Base-by-base conservation (phyloP, 2,329 filamentous ascomycete species). In the Colletotrichum sojae region DNA sequence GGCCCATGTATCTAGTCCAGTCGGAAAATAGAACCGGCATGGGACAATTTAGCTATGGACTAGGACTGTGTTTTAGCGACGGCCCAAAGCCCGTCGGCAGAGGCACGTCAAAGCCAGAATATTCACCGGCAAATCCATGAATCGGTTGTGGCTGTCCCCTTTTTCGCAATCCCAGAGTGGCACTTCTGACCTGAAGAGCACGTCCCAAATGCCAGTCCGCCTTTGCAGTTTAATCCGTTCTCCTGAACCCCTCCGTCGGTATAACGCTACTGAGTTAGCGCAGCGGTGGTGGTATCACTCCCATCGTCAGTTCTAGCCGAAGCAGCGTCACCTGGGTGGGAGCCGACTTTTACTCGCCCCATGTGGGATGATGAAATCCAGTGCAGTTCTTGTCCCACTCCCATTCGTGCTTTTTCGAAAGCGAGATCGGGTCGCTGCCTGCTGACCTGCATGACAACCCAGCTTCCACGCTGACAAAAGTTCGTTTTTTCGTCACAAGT, bases 61-160 rank as follows among this genome's bases (percentile, higher is more conserved):
- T 22, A 45, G n/a, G 36, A 15, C 13, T 45, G 39, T 12, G 55
- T 22, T 25, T 25, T 52, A 20, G 52, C 27, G 39, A 60, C 55
- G 45, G 36, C 51, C 27, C 31, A 61, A 36, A 22, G 62, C 46
- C 18, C n/a, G 52, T 61, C 16, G 31, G 43, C 56, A 66, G 62
- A 67, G 56, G 36, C 43, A 60, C 20, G 39, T 43, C 56, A 39
- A 55, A 56, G 56, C 51, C 55, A 61, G 36, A 10, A 20, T 61
- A 31, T 51, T 39, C 45, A 49, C 13, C 27, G 54, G 55, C 66
- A 66, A 66, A 39, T 69, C n/a, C 5, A 52, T 52, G 18, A 9
- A 31, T n/a, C 67, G 53, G 25, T 15, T 20, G 49, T 45, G 43
- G 51, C 59, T 45, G 31, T 48, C 27, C 18, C 27, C 13, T 16